Base-by-base conservation (phyloP, 805 yeast species). In the Yarrowia sp. region DNA sequence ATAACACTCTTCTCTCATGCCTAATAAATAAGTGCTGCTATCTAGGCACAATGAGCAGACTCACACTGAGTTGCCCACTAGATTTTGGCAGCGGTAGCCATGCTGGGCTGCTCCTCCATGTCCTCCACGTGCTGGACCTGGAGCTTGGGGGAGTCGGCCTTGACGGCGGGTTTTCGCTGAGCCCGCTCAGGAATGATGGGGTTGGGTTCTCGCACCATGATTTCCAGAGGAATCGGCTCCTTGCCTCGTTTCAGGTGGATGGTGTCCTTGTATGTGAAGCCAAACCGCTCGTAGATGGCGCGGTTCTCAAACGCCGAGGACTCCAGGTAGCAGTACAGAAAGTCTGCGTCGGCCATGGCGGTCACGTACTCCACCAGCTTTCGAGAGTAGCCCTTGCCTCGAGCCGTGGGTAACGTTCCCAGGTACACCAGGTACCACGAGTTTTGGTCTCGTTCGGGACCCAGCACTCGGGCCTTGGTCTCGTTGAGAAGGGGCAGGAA, bases 371-470 rank as follows among this genome's bases (percentile, higher is more conserved):
- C 83, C 63, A 86, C 77, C 69, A 86, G 77, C 69, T 80, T 76
- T 73, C 85, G 79, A 42, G 87, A 87, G 71, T 84, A 79, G 24
- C 88, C 88, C 72, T 83, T 84, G 66, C 89, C 89, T 73, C 86
- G 79, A 77, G 86, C 86, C 47, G 80, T 74, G 9, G 87, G 87
- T 52, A 84, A 77, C 30, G 86, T 85, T 49, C 88, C 88, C 66
- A 86, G 79, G 73, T 86, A 88, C 55, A 83, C 80, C 70, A 86
- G 78, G 73, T 86, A 86, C 88, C 89, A 86, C 65, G 85, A 76
- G 50, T 78, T 74, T 53, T 75, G 76, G 58, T 74, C 76, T 17
- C 78, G 77, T 5, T 79, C 79, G 14, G 66, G 24, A 30, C 81
- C 80, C 64, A 86, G 75, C 15, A 83, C 83, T 19, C 79, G 79